Evolutionary conservation across 1,284 basidiomycete species (phyloP).

Genomic region (Sporisorium exsertum): DNA sequence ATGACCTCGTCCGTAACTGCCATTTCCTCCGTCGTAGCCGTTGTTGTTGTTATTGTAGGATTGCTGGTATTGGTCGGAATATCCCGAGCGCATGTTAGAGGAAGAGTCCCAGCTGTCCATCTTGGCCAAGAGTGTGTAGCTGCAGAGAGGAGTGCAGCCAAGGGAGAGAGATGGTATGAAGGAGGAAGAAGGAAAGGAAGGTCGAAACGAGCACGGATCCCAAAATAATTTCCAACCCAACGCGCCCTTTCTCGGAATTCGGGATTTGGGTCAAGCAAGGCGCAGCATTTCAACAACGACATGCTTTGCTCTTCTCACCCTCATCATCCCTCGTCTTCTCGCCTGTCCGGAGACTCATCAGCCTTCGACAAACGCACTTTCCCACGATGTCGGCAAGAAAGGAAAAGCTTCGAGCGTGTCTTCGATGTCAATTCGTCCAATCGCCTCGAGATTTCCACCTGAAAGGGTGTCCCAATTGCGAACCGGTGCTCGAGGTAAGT

Average conservation of each 20-base stretch:
- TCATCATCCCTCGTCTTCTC: not conserved
- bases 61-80: constrained; percentile 18
- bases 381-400: constrained; percentile 49
- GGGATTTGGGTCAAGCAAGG: not conserved
- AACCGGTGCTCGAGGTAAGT: constrained; percentile 88
- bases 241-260: constrained; percentile 13
- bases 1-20: too few relatives aligned
- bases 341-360: not conserved
- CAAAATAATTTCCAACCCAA: not conserved
- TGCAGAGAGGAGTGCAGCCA: too few relatives aligned
- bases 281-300: not conserved
- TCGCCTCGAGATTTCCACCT: constrained; percentile 84
- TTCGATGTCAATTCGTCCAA: constrained; percentile 91
- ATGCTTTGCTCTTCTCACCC: not conserved
- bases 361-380: too few relatives aligned
- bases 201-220: constrained; percentile 15
- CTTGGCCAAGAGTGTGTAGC: not conserved
- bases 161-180: not conserved
- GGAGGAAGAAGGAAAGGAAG: not conserved
- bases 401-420: constrained; percentile 82
- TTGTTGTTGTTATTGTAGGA: constrained; percentile 13
- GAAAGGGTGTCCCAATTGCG: constrained; percentile 94
- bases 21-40: not conserved
- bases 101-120: constrained; percentile 39
- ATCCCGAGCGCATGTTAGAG: constrained; percentile 6